These are phyloP conservation scores for Penicillium sp. DNA, from an alignment of 2,329 filamentous ascomycete genomes.

Conservation along the genomic window DNA sequence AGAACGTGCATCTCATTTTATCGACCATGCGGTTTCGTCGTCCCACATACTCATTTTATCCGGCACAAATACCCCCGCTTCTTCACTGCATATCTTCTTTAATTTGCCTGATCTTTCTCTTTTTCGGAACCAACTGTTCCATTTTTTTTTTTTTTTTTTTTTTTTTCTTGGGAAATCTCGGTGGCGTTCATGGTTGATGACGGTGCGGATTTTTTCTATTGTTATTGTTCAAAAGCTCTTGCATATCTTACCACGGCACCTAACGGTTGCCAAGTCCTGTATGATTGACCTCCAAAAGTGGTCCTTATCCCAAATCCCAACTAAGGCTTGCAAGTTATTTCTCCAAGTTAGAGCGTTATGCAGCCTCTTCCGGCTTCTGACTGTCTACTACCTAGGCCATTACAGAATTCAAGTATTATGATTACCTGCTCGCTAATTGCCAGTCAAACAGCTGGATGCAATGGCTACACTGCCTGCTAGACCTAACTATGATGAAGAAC, in stretches of 20 bases:
- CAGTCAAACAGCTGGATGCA: background rate
- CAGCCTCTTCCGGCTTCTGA: too few relatives aligned
- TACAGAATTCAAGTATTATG: background rate
- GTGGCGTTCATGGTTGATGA: background rate
- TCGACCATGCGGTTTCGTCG: background rate
- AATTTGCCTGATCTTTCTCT: background rate
- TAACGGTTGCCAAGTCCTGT: background rate
- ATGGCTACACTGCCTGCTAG: background rate
- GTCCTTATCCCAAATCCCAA: too few relatives aligned
- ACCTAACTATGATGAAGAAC: too few relatives aligned
- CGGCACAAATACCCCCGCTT: slow-evolving; percentile 20
- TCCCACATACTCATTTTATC: background rate
- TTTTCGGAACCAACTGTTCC: background rate
- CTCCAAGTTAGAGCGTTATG: too few relatives aligned
- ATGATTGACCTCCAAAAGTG: background rate
- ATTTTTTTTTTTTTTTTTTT: background rate
- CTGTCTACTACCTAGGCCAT: too few relatives aligned
- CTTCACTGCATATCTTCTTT: background rate
- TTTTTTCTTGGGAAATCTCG: background rate
- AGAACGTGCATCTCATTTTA: background rate
- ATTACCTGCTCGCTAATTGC: background rate
- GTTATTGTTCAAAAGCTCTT: background rate
- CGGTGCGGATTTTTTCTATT: background rate
- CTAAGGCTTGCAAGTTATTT: too few relatives aligned
- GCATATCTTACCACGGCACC: background rate